Evolutionary conservation across 768 basidiomycete genomes (phyloP), one percentile per base, ranked within the genome.

Genomic region (Auriculariales sp.): DNA sequence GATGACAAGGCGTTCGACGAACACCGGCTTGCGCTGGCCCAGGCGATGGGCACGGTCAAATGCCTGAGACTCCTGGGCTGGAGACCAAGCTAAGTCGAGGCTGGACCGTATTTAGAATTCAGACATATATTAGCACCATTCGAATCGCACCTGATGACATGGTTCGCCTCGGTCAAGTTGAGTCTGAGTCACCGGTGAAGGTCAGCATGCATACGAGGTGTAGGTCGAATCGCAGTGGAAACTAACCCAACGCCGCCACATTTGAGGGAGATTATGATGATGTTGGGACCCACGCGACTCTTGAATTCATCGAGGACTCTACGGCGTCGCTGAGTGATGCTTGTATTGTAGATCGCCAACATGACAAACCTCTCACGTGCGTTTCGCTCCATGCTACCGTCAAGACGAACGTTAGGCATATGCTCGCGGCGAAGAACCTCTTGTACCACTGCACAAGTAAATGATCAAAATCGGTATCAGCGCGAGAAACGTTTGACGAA

Each of bases 11-110:
- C 81, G 77, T 59, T 81, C 80, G 52, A 84, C 73, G 54, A 69
- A 73, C 1, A 85, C 83, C 27, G 73, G 63, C 58, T 83, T 83
- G 53, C 78, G 73, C 58, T 85, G 82, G 0, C 83, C 52, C 7
- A 61, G 73, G 22, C 81, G 75, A 62, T 83, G 79, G 11, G 76
- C 77, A 32, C 80, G 75, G 53, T 61, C 63, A 33, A 69, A 70
- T 4, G 82, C 82, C 55, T 85, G 83, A 0, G 77, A 76, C 57
- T 84, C 82, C 0, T 78, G 66, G 0, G 82, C 82, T 54, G 74
- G 81, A 56, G 81, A 83, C 82, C 82, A 84, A 25, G 78, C 78
- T 15, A 83, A 65, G 58, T 83, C 83, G 70, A 85, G 71, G 60
- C 79, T 82, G 3, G 35, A 15, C 4, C 15, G 15, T 1, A 31